Evolutionary conservation across 2,329 filamentous ascomycete species (phyloP).

Genomic region (Claviceps maximensis): DNA sequence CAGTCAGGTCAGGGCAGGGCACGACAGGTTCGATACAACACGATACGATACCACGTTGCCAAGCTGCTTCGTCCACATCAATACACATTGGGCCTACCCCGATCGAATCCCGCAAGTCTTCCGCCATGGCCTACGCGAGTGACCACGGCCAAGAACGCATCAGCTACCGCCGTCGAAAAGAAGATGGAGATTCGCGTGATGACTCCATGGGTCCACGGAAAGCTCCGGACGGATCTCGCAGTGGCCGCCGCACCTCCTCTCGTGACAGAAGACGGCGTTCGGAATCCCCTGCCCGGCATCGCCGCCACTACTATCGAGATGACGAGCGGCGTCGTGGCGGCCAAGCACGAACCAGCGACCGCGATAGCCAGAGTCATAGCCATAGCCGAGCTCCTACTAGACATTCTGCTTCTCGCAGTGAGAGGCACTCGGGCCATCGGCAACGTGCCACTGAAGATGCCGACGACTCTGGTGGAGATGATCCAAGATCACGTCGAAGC

Average conservation of each 20-base stretch:
- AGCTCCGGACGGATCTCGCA: constrained; percentile 12
- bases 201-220: constrained; percentile 10
- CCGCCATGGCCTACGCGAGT: constrained; percentile 16
- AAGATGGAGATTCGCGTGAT: constrained; percentile 7
- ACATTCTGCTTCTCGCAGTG: constrained; percentile 21
- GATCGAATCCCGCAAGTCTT: background rate
- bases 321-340: constrained; percentile 14
- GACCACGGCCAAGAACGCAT: constrained; percentile 10
- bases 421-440: constrained; percentile 14
- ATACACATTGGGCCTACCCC: background rate
- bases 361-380: constrained; percentile 7
- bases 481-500: constrained; percentile 5
- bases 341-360: constrained; percentile 6
- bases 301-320: constrained; percentile 11
- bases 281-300: constrained; percentile 11
- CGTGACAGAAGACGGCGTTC: constrained; percentile 21
- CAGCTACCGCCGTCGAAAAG: constrained; percentile 4
- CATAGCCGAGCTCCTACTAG: constrained; percentile 2
- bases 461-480: constrained; percentile 11
- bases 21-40: no score
- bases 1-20: no score
- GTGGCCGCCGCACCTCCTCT: constrained; percentile 15
- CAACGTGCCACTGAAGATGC: constrained; percentile 9
- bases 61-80: background rate
- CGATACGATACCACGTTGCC: background rate